A percentile compares a stretch with the other conserved stretches of the same genome.
Conservation (phyloP, 2,329 filamentous ascomycete species). For the Diaporthe caulivora region DNA sequence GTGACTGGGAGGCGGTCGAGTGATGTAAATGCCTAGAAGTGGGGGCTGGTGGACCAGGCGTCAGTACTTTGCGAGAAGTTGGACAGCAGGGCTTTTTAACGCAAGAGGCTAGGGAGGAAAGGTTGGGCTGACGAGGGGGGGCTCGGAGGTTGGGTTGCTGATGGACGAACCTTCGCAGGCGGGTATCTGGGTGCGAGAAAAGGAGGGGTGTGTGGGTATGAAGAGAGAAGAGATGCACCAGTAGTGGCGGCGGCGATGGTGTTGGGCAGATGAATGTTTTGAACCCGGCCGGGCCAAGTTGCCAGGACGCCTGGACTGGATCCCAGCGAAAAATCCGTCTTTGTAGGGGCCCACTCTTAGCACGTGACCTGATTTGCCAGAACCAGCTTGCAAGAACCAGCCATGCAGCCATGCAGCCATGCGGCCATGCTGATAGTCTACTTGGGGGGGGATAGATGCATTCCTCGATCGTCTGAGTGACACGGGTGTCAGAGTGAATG, state of each 20-base stretch:
- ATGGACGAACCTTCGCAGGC: conserved; percentile 38
- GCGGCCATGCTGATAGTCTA: too few species aligned
- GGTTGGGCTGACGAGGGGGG: conserved; percentile 21
- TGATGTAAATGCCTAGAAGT: conserved; percentile 40
- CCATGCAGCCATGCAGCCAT: too few species aligned
- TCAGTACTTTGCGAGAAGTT: conserved; percentile 39
- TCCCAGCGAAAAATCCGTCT: conserved; percentile 55
- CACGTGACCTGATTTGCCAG: conserved; percentile 27
- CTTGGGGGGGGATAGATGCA: background rate
- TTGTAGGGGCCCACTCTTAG: conserved; percentile 4
- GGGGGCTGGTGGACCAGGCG: conserved; percentile 39
- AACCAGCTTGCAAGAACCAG: conserved; percentile 16
- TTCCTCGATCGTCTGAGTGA: conserved; percentile 3
- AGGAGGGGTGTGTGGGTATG: conserved; percentile 36
- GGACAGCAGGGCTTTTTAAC: conserved; percentile 35
- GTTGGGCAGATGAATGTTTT: conserved; percentile 48
- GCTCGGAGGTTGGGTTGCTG: background rate
- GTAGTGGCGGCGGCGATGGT: conserved; percentile 31
- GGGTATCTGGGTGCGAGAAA: conserved; percentile 39
- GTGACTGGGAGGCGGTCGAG: conserved; percentile 36
- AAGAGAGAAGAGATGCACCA: conserved; percentile 37
- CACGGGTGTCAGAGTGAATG: background rate
- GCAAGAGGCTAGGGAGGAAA: conserved; percentile 16
- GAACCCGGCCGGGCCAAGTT: conserved; percentile 52
- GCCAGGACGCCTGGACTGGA: conserved; percentile 45